Evolutionary conservation across 306 rosid genomes (phyloP).

Genomic region (Senna siamea): DNA sequence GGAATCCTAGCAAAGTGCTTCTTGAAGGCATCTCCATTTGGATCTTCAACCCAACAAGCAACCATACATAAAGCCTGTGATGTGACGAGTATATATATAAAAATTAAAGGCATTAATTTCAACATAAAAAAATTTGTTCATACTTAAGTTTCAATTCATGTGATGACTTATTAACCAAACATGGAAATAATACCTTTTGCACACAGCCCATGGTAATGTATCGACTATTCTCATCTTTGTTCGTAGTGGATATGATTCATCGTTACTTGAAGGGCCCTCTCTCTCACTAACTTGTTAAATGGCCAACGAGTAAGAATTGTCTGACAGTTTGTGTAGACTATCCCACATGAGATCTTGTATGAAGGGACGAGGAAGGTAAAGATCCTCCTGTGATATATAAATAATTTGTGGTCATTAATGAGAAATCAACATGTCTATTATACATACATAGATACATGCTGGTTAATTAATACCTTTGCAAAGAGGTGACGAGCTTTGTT

Average conservation of each 20-base stretch:
- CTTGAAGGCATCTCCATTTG: slow-evolving; percentile 8
- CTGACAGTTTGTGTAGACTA: background rate
- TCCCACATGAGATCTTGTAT: slow-evolving; percentile 38
- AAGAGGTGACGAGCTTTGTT: slow-evolving; percentile 64
- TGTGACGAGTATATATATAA: background rate
- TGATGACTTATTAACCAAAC: background rate
- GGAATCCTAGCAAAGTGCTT: background rate
- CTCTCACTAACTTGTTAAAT: background rate
- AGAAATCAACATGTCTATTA: background rate
- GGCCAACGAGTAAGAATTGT: slow-evolving; percentile 6
- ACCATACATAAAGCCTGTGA: background rate
- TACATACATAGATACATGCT: too few relatives aligned
- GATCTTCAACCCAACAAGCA: slow-evolving; percentile 16
- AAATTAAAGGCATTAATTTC: too few relatives aligned
- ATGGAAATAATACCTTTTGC: slow-evolving; percentile 18
- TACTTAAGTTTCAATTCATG: too few relatives aligned
- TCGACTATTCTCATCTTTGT: slow-evolving; percentile 55
- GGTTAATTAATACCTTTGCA: slow-evolving; percentile 45
- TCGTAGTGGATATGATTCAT: slow-evolving; percentile 35
- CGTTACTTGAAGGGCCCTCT: background rate
- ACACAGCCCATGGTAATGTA: background rate
- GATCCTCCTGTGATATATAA: slow-evolving; percentile 44
- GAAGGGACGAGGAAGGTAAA: slow-evolving; percentile 44
- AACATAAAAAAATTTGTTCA: too few relatives aligned
- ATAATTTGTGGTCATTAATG: background rate